Percentiles rank a stretch among this genome's conserved stretches.
These are phyloP conservation scores for Thielaviopsis populi DNA, from an alignment of 2,329 filamentous ascomycete species.

Conservation along the genomic window DNA sequence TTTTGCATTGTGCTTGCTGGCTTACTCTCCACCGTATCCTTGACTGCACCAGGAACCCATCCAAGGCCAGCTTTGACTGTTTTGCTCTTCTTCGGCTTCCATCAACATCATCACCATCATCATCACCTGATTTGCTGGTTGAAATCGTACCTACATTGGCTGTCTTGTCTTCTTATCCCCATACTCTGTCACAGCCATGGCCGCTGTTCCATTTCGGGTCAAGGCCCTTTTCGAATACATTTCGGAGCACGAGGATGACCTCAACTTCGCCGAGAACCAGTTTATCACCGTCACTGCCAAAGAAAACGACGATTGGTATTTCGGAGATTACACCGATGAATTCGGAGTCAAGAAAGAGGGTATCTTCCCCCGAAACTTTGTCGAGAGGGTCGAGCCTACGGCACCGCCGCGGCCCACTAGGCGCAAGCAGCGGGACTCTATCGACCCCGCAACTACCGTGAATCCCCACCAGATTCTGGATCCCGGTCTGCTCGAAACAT, in stretches of 20 bases:
- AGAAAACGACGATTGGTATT: slow-evolving; percentile 90
- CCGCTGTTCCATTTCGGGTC: slow-evolving; percentile 59
- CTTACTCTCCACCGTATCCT: not conserved
- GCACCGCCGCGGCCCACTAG: slow-evolving; percentile 75
- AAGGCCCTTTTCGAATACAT: slow-evolving; percentile 90
- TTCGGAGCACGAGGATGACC: slow-evolving; percentile 87
- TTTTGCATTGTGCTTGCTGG: not conserved
- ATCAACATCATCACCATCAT: no score
- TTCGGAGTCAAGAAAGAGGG: slow-evolving; percentile 62
- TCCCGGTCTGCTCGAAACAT: slow-evolving; percentile 15
- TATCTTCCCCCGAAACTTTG: slow-evolving; percentile 92
- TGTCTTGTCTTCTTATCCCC: not conserved
- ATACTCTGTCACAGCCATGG: slow-evolving; percentile 15
- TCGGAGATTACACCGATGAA: slow-evolving; percentile 70
- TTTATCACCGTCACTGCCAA: slow-evolving; percentile 86
- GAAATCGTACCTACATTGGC: not conserved
- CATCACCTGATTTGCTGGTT: not conserved
- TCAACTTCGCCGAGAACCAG: slow-evolving; percentile 71
- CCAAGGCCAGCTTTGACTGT: not conserved
- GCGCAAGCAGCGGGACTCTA: slow-evolving; percentile 50
- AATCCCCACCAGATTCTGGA: slow-evolving; percentile 21
- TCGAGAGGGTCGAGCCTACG: slow-evolving; percentile 86
- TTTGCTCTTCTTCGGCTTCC: not conserved
- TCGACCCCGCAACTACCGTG: slow-evolving; percentile 24
- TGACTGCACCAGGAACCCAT: not conserved